phyloP scores from a whole-genome alignment of 129 eudicot genomes.

The Heracleum sosnowskyi region DNA sequence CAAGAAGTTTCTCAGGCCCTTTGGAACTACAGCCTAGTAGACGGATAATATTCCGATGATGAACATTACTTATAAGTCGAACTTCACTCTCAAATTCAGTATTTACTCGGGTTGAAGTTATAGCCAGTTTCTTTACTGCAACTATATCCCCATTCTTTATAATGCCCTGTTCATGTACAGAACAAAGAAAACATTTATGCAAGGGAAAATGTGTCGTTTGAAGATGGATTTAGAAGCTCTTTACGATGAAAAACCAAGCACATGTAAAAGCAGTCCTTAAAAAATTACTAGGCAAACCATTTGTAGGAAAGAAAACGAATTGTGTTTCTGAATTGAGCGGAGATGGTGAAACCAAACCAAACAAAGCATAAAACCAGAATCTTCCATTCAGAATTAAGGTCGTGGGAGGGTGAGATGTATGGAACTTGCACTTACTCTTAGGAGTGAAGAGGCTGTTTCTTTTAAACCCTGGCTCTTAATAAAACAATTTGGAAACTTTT shows the following conservation, averaged over 20 bases:
- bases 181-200: not conserved
- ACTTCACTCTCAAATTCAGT: slow-evolving; percentile 50
- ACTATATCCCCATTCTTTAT: slow-evolving; percentile 38
- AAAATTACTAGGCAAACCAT: not conserved
- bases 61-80: slow-evolving; percentile 45
- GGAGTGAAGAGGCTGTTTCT: not conserved
- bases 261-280: not conserved
- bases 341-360: not conserved
- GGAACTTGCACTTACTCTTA: not conserved
- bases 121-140: slow-evolving; percentile 48
- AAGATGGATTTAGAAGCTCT: too few species aligned
- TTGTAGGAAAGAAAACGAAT: not conserved
- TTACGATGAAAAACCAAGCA: too few species aligned
- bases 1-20: slow-evolving; percentile 52
- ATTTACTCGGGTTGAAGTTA: slow-evolving; percentile 32
- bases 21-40: slow-evolving; percentile 48
- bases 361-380: not conserved
- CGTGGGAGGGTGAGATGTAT: not conserved
- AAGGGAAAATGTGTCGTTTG: not conserved
- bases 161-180: slow-evolving; percentile 36
- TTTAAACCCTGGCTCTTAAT: too few species aligned
- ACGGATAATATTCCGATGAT: slow-evolving; percentile 51
- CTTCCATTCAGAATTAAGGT: not conserved
- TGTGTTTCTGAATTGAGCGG: not conserved
- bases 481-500: not conserved